These are phyloP conservation scores for Phytophthora parvispora DNA, from an alignment of 352 stramenopile genomes.

Conservation along the genomic window DNA sequence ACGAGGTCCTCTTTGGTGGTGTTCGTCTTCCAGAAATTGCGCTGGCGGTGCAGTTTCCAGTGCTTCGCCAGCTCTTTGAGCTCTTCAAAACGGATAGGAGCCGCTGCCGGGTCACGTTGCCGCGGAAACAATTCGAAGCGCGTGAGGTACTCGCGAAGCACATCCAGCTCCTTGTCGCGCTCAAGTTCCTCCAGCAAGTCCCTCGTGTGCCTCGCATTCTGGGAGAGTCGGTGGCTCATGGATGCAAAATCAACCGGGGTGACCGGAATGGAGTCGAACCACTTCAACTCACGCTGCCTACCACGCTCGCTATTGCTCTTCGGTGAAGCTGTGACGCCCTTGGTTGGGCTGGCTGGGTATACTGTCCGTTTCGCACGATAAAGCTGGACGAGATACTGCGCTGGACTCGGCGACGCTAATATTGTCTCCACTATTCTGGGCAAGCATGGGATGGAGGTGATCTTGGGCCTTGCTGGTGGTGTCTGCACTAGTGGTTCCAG, in stretches of 20 bases:
- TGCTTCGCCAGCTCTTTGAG: constrained; percentile 93
- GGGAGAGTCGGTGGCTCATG: constrained; percentile 88
- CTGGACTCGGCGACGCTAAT: constrained; percentile 22
- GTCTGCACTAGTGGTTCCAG: background rate
- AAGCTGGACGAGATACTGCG: background rate
- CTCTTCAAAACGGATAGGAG: constrained; percentile 91
- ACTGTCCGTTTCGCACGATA: constrained; percentile 36
- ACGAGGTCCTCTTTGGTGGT: constrained; percentile 91
- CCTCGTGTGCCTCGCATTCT: constrained; percentile 84
- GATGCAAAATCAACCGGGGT: background rate
- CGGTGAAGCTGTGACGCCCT: background rate
- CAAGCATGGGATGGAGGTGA: constrained; percentile 16
- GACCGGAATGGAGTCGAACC: background rate
- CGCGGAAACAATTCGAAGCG: constrained; percentile 83
- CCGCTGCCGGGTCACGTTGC: constrained; percentile 75
- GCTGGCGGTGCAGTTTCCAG: constrained; percentile 91
- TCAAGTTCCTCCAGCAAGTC: constrained; percentile 89
- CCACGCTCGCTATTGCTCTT: background rate
- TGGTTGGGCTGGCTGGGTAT: background rate
- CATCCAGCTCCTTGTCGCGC: constrained; percentile 89
- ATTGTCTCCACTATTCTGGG: constrained; percentile 33
- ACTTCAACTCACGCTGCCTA: background rate
- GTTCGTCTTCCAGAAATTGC: constrained; percentile 93
- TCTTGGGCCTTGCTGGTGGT: background rate
- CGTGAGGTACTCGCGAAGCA: constrained; percentile 87